phyloP scores from a whole-genome alignment of 768 basidiomycete species.

The Rhizopogon roseolus region DNA sequence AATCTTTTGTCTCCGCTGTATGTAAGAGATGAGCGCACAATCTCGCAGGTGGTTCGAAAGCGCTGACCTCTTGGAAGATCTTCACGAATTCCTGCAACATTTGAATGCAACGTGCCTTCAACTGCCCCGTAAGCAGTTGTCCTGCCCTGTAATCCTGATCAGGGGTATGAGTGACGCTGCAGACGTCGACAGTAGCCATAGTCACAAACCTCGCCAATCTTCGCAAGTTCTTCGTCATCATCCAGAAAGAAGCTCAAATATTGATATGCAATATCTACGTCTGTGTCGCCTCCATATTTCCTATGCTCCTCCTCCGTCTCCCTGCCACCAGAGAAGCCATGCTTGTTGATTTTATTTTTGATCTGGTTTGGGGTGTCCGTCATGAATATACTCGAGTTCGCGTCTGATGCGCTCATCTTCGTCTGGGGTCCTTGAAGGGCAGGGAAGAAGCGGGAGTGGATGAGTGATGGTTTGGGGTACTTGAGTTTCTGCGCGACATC shows the following conservation, averaged over 20 bases:
- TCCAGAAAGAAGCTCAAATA: slow-evolving; percentile 95
- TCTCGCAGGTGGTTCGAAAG: neutral
- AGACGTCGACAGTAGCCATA: neutral
- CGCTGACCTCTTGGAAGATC: slow-evolving; percentile 75
- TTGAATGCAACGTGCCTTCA: slow-evolving; percentile 87
- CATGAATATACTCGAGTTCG: slow-evolving; percentile 95
- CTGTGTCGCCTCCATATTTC: slow-evolving; percentile 84
- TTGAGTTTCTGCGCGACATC: slow-evolving; percentile 93
- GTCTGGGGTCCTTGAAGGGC: slow-evolving; percentile 97
- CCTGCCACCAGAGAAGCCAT: slow-evolving; percentile 93
- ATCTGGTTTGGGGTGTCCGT: slow-evolving; percentile 88
- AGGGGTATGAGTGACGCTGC: neutral
- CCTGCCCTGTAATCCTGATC: slow-evolving; percentile 89
- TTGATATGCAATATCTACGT: slow-evolving; percentile 94
- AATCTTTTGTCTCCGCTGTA: slow-evolving; percentile 71
- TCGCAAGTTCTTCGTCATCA: slow-evolving; percentile 83
- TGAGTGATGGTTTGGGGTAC: slow-evolving; percentile 88
- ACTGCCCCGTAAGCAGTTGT: slow-evolving; percentile 78
- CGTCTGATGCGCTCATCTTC: slow-evolving; percentile 97
- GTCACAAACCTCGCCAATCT: slow-evolving; percentile 63
- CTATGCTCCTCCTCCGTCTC: slow-evolving; percentile 97
- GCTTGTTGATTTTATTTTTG: slow-evolving; percentile 94
- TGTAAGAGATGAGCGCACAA: slow-evolving; percentile 8
- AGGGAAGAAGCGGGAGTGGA: slow-evolving; percentile 98
- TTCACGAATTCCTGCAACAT: slow-evolving; percentile 78